A percentile compares a stretch with the other conserved stretches of the same genome.
Evolutionary conservation across 169 alveolate genomes (phyloP).

Genomic region (Plasmodium gaboni): DNA sequence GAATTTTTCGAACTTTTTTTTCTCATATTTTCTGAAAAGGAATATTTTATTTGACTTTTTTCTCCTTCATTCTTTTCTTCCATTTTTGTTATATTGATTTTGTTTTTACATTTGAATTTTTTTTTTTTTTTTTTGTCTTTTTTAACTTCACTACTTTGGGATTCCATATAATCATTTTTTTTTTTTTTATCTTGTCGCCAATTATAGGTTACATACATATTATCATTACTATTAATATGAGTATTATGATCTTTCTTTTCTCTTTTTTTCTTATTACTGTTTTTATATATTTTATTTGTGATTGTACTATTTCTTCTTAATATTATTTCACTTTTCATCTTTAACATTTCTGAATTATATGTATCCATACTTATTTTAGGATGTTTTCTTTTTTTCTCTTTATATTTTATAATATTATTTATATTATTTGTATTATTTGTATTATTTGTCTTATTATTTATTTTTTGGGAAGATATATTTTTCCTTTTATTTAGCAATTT

Average conservation of each 20-base stretch:
- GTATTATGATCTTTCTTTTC: neutral
- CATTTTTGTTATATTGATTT: constrained; percentile 2
- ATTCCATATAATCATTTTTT: too few species aligned
- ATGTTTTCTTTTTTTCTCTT: constrained; percentile 20
- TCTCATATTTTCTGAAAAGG: constrained; percentile 2
- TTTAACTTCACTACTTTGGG: neutral
- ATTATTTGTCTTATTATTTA: neutral
- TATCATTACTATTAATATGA: too few species aligned
- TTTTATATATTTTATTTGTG: constrained; percentile 17
- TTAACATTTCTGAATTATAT: constrained; percentile 38
- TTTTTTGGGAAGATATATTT: neutral
- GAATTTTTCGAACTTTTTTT: constrained; percentile 17
- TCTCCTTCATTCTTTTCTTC: constrained; percentile 17
- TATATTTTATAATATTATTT: neutral
- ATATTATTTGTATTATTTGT: neutral
- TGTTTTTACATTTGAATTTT: neutral
- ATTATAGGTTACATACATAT: too few species aligned
- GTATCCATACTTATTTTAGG: neutral
- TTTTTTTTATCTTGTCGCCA: too few species aligned
- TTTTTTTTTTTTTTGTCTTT: neutral
- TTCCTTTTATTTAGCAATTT: neutral
- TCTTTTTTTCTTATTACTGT: neutral
- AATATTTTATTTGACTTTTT: constrained; percentile 2
- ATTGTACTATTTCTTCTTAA: constrained; percentile 20
- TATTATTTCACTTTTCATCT: constrained; percentile 22